Base-by-base conservation (phyloP, 2,329 filamentous ascomycete species). In the Fusarium solani-melongenae region DNA sequence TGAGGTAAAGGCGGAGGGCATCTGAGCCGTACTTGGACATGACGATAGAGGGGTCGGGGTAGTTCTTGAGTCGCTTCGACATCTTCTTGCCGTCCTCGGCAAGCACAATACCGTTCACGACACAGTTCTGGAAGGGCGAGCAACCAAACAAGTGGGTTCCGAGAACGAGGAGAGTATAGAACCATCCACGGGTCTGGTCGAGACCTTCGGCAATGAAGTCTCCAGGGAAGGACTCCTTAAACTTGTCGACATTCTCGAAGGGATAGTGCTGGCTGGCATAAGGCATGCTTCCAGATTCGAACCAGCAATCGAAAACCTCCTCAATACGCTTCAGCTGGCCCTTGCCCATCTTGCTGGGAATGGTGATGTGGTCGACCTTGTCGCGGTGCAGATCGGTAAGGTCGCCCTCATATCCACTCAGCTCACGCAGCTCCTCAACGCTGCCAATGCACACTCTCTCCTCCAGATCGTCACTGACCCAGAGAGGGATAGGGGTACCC, bases 41-140 rank as follows among this genome's bases (percentile, higher is more conserved):
- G 75, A 98, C 90, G 60, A 94, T 85, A 65, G 86, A 86, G 12
- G 96, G 96, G 78, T 98, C 95, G 0, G 96, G 96, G 82, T 98
- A 98, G 83, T 98, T 98, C 86, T 98, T 97, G 66, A 98, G 87
- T 62, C 96, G 91, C 84, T 98, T 98, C 8, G 95, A 98, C 96
- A 98, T 98, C 87, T 98, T 98, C 87, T 98, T 98, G 64, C 96
- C 96, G 79, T 98, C 94, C 81, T 97, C 95, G 1, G 95, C 95
- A 44, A 98, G 88, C 6, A 98, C 95, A 71, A 98, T 96, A 58
- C 95, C 95, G 80, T 97, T 98, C 71, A 98, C 95, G n/a, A 98
- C 94, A 78, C 94, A 97, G 81, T 98, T 98, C 84, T 96, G 92
- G 88, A 98, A 98, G 0, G 96, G 95, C 3, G 95, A 90, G 38